Evolutionary conservation across 2,329 filamentous ascomycete species (phyloP), one percentile per base, ranked within the genome.

Genomic region (Coniosporium tulheliwenetii): DNA sequence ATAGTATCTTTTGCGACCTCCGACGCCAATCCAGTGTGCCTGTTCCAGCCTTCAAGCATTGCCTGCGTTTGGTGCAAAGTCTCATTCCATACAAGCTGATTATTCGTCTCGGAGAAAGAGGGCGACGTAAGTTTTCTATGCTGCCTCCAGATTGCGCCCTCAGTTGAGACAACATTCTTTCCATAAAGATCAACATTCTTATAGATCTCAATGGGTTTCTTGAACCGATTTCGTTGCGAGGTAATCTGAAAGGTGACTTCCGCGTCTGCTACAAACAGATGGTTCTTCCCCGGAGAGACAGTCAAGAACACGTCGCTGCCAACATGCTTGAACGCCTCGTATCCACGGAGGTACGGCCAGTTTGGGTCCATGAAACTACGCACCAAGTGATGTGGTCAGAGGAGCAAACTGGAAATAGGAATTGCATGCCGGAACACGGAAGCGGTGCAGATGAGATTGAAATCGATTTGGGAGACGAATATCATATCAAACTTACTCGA

Each of bases 51-150:
- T 31, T 59, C 55, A 29, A 82, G 51, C 71, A 84, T 71, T 10
- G 70, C 68, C 45, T 71, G 62, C 0, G 79, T 72, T 61, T 87
- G 81, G 42, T 66, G 61, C 41, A 81, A 63, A 1, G 71, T 68
- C 53, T 83, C 77, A 8, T 61, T 62, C 57, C 78, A 84, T 1
- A 82, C 76, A 19, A 82, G 56, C 10, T 69, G 66, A 42, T 83
- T 79, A 56, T 85, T 87, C 60, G 71, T 77, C 62, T 89, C 83
- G 43, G 79, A 84, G 58, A 89, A 87, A 3, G 75, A 75, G 0
- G 81, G 75, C 26, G 77, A 73, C 1, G 77, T 80, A 36, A 78
- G 70, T 59, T 81, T 85, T 45, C 82, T 73, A 55, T 89, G 82
- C 58, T 73, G 69, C 30, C 77, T 76, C 83, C 81, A 89, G 26